phyloP scores from a whole-genome alignment of 345 rosid species.

The Odontarrhena argentea region DNA sequence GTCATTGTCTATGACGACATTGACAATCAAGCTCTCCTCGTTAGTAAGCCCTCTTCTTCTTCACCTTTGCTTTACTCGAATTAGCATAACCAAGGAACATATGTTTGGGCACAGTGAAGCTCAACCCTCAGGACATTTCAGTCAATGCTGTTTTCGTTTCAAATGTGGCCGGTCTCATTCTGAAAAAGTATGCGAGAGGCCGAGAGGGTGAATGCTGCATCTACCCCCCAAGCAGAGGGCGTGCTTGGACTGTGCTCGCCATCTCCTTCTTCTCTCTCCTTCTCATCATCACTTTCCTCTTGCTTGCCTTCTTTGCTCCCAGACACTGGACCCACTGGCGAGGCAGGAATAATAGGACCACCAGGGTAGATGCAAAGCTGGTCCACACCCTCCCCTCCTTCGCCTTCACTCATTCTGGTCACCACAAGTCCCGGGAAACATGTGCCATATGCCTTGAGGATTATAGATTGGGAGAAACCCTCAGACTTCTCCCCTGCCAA shows the following conservation, averaged over 20 bases:
- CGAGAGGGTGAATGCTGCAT: slow-evolving; percentile 63
- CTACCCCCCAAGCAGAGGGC: slow-evolving; percentile 39
- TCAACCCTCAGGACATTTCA: slow-evolving; percentile 48
- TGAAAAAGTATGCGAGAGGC: slow-evolving; percentile 53
- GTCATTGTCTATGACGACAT: slow-evolving; percentile 65
- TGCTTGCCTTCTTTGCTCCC: slow-evolving; percentile 51
- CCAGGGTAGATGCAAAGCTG: slow-evolving; percentile 46
- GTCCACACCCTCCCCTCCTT: slow-evolving; percentile 59
- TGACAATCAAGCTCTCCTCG: slow-evolving; percentile 52
- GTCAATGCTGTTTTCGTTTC: slow-evolving; percentile 68
- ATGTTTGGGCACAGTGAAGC: slow-evolving; percentile 58
- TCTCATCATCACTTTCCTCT: slow-evolving; percentile 49
- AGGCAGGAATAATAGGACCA: slow-evolving; percentile 28
- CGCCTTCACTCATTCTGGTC: slow-evolving; percentile 42
- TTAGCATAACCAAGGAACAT: not conserved
- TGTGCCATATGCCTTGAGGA: slow-evolving; percentile 82
- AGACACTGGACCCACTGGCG: slow-evolving; percentile 54
- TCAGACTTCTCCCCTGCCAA: slow-evolving; percentile 72
- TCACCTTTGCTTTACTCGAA: too few relatives aligned
- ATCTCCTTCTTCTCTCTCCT: slow-evolving; percentile 57
- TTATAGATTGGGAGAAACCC: slow-evolving; percentile 61
- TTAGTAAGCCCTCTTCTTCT: slow-evolving; percentile 48
- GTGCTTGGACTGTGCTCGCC: slow-evolving; percentile 65
- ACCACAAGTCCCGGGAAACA: slow-evolving; percentile 50
- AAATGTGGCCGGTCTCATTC: slow-evolving; percentile 50